Conservation (phyloP, 1,139 yeast genomes). For the Scheffersomyces quercinus region DNA sequence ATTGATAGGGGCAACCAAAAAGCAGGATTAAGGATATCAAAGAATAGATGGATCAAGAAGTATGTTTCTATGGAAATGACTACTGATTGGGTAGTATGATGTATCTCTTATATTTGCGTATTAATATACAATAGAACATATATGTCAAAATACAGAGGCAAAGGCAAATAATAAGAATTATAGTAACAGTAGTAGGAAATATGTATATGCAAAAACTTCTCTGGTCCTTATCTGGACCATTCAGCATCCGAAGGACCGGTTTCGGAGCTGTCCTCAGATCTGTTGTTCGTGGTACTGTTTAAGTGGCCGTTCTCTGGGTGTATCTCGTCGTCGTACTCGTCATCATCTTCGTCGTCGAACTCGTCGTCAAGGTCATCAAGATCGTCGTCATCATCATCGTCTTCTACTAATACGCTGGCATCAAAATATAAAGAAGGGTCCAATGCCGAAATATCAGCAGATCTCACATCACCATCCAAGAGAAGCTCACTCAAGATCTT, state of each 20-base stretch:
- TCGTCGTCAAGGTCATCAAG: conserved; percentile 17
- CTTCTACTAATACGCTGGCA: conserved; percentile 54
- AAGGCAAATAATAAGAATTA: neutral
- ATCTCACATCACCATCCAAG: conserved; percentile 77
- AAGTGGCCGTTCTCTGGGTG: neutral
- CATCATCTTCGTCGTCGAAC: conserved; percentile 11
- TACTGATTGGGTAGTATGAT: too few species aligned
- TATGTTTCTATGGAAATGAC: too few species aligned
- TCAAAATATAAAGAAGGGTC: conserved; percentile 88
- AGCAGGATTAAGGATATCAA: neutral
- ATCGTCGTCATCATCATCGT: conserved; percentile 33
- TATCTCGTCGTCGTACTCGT: conserved; percentile 8
- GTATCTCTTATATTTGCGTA: too few species aligned
- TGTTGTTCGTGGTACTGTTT: neutral
- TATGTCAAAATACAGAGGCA: too few species aligned
- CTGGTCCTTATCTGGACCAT: neutral
- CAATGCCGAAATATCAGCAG: conserved; percentile 78
- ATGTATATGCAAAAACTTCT: neutral
- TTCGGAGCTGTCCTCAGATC: neutral
- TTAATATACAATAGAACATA: too few species aligned
- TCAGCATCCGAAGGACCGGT: conserved; percentile 1
- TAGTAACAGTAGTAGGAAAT: neutral
- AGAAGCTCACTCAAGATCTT: conserved; percentile 85
- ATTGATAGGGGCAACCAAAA: neutral
- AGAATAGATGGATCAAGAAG: neutral